A percentile compares a stretch with the other conserved stretches of the same genome.
Evolutionary conservation across 768 basidiomycete species (phyloP).

Genomic region (Multifurca ochricompacta): DNA sequence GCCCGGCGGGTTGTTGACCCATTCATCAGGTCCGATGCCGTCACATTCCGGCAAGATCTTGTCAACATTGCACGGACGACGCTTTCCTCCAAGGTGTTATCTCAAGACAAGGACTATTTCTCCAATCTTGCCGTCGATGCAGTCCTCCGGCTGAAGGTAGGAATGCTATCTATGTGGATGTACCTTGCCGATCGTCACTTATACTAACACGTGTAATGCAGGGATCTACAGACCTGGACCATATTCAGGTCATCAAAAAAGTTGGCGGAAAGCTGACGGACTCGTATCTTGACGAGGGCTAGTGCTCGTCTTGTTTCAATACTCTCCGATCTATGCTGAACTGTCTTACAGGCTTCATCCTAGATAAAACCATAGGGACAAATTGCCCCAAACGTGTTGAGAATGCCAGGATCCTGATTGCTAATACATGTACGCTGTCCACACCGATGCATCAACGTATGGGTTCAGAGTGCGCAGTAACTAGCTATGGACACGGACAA

Average conservation of each 20-base stretch:
- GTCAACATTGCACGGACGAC: slow-evolving; percentile 97
- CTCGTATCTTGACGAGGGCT: slow-evolving; percentile 95
- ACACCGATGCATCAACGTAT: neutral
- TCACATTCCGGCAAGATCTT: slow-evolving; percentile 77
- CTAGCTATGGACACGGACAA: slow-evolving; percentile 99
- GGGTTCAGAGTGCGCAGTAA: slow-evolving; percentile 1
- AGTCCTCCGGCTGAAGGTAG: slow-evolving; percentile 81
- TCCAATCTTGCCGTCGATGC: slow-evolving; percentile 97
- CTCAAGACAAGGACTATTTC: slow-evolving; percentile 97
- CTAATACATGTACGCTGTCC: slow-evolving; percentile 80
- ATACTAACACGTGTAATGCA: slow-evolving; percentile 27
- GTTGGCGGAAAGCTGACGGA: slow-evolving; percentile 98
- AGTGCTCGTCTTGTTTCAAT: slow-evolving; percentile 8
- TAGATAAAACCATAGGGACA: slow-evolving; percentile 90
- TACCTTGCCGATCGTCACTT: neutral
- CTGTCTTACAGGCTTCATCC: slow-evolving; percentile 70
- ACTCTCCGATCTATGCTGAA: neutral
- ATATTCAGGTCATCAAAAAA: slow-evolving; percentile 99
- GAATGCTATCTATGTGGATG: neutral
- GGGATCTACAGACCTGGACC: slow-evolving; percentile 95
- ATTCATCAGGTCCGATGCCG: slow-evolving; percentile 51
- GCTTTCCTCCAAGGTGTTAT: slow-evolving; percentile 89
- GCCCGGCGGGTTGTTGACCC: neutral
- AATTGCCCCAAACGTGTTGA: slow-evolving; percentile 94
- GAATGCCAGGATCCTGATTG: slow-evolving; percentile 92